A percentile compares a stretch with the other conserved stretches of the same genome.
phyloP scores from a whole-genome alignment of 2,329 filamentous ascomycete species.

The Thelonectria rubi region DNA sequence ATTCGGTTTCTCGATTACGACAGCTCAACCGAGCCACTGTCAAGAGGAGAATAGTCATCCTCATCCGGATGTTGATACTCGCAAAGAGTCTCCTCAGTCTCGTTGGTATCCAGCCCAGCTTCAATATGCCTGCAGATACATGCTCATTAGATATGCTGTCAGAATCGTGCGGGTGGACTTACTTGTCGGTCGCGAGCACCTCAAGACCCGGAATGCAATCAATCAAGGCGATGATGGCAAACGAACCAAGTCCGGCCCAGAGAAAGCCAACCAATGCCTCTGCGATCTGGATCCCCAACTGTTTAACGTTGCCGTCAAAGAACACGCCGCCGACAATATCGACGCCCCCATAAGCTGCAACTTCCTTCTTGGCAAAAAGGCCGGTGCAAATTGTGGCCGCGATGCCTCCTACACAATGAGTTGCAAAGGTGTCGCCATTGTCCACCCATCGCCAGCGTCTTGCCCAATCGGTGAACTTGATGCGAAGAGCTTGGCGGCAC shows the following conservation, averaged over 20 bases:
- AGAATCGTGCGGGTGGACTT: background rate
- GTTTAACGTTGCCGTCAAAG: conserved; percentile 30
- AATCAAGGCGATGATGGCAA: conserved; percentile 30
- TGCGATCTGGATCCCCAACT: conserved; percentile 25
- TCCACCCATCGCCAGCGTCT: conserved; percentile 28
- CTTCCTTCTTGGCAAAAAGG: conserved; percentile 29
- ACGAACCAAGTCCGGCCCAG: conserved; percentile 25
- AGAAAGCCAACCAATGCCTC: conserved; percentile 26
- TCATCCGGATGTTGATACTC: conserved; percentile 27
- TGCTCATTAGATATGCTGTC: background rate
- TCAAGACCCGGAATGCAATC: conserved; percentile 30
- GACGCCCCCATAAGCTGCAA: conserved; percentile 28
- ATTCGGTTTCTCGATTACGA: background rate
- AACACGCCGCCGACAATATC: conserved; percentile 29
- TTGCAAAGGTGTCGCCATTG: conserved; percentile 32
- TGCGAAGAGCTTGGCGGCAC: conserved; percentile 52
- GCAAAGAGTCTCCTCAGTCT: conserved; percentile 27
- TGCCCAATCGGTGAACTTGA: conserved; percentile 29
- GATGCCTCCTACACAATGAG: conserved; percentile 30
- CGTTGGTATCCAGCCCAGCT: conserved; percentile 24
- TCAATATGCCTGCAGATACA: conserved; percentile 12
- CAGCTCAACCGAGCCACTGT: conserved; percentile 20
- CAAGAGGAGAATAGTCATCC: conserved; percentile 26
- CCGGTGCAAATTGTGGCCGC: conserved; percentile 28
- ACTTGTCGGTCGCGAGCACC: conserved; percentile 30